Percentiles rank a stretch among this genome's conserved stretches.
Evolutionary conservation across 345 rosid species (phyloP).

Genomic region (Gossypium anomalum): DNA sequence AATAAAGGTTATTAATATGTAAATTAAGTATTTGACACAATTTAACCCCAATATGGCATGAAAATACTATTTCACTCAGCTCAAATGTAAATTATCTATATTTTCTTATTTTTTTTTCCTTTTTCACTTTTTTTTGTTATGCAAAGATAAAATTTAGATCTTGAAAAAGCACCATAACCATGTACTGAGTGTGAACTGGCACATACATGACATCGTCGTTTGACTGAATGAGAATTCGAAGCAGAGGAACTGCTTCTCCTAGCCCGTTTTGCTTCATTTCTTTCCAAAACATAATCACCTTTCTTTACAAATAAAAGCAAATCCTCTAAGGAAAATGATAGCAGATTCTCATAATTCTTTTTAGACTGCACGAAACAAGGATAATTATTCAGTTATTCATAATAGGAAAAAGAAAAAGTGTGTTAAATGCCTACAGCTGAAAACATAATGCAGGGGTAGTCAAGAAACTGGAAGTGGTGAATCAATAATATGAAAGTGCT

Average conservation of each 20-base stretch:
- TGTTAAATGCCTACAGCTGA: not conserved
- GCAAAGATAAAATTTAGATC: not conserved
- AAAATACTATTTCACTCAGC: not conserved
- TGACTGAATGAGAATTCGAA: constrained; percentile 35
- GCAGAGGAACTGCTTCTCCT: constrained; percentile 29
- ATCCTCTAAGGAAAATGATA: constrained; percentile 51
- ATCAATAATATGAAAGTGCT: constrained; percentile 1
- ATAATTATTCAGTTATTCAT: constrained; percentile 13
- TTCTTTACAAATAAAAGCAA: constrained; percentile 48
- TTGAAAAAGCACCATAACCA: constrained; percentile 10
- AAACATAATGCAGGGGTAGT: not conserved
- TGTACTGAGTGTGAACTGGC: constrained; percentile 17
- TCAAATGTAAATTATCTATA: not conserved
- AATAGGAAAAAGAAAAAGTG: not conserved
- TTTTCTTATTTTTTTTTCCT: not conserved
- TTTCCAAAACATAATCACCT: constrained; percentile 25
- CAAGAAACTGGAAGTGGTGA: not conserved
- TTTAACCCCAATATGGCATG: constrained; percentile 4
- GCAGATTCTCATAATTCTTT: constrained; percentile 28
- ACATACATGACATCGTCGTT: constrained; percentile 53
- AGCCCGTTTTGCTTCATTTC: constrained; percentile 26
- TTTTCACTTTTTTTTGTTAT: not conserved
- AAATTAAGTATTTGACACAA: not conserved
- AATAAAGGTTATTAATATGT: not conserved
- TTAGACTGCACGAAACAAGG: constrained; percentile 40